Evolutionary conservation across 2,329 filamentous ascomycete genomes (phyloP).

Genomic region (Phaeophleospora eucalypticola): DNA sequence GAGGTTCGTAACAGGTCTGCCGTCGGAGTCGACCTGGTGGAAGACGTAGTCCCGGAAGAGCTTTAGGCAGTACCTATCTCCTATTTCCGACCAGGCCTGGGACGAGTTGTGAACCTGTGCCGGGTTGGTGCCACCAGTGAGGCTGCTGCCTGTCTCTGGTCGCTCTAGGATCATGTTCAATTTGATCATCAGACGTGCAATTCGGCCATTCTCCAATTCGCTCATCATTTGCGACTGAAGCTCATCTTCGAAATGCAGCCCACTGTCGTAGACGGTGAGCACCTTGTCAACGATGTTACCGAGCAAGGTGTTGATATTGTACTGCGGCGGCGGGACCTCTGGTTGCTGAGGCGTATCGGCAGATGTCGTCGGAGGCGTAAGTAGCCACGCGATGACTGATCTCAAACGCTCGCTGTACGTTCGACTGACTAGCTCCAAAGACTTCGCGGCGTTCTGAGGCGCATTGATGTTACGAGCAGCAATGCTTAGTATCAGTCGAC

Average conservation of each 20-base stretch:
- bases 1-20: slow-evolving; percentile 77
- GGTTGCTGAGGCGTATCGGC: slow-evolving; percentile 4
- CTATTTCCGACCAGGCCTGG: slow-evolving; percentile 76
- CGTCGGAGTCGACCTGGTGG: slow-evolving; percentile 84
- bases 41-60: slow-evolving; percentile 97
- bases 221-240: slow-evolving; percentile 66
- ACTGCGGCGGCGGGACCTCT: slow-evolving; percentile 38
- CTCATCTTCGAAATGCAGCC: slow-evolving; percentile 74
- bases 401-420: slow-evolving; percentile 75
- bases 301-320: slow-evolving; percentile 76
- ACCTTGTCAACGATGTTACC: slow-evolving; percentile 74
- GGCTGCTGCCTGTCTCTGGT: slow-evolving; percentile 58
- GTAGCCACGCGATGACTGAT: slow-evolving; percentile 76
- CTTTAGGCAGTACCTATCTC: slow-evolving; percentile 87
- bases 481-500: slow-evolving; percentile 76
- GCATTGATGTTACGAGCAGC: slow-evolving; percentile 55
- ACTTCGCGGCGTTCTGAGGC: slow-evolving; percentile 57
- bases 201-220: slow-evolving; percentile 84
- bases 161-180: slow-evolving; percentile 85
- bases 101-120: slow-evolving; percentile 31
- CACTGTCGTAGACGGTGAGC: slow-evolving; percentile 69
- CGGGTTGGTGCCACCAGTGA: slow-evolving; percentile 29
- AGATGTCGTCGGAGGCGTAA: slow-evolving; percentile 53
- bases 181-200: slow-evolving; percentile 77
- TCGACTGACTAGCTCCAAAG: slow-evolving; percentile 71